Evolutionary conservation across 2,329 filamentous ascomycete species (phyloP), one percentile per base, ranked within the genome.

Genomic region (Neodidymelliopsis sp.): DNA sequence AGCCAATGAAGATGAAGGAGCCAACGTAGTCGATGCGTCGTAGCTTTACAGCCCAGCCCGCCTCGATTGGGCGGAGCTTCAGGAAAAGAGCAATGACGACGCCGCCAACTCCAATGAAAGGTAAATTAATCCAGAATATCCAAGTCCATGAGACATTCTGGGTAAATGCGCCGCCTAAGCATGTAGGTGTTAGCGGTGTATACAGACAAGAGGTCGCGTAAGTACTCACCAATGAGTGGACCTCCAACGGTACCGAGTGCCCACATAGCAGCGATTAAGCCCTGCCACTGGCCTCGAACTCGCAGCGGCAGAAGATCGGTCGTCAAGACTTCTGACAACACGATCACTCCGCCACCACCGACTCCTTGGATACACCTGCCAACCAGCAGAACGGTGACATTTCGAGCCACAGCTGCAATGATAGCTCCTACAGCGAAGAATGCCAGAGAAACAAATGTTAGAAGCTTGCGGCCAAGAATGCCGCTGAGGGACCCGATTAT

Each of bases 61-160:
- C 75, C 1, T 79, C 77, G 6, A 77, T 65, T 41, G 23, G 23
- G 11, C 23, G 23, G 11, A 24, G 23, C 11, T 24, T 24, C 23
- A 86, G 71, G 67, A 84, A 85, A 18, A 84, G 31, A 0, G 77
- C 69, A 12, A 82, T 70, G 56, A 83, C 67, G 30, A 78, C 55
- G 13, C 23, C 11, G 6, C 77, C 79, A 13, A 83, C 48, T 2
- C 72, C 80, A 24, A 79, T 74, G 60, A 86, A 79, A 2, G 84
- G 83, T 2, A 85, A 69, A 56, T 86, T 87, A 57, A 86, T 76
- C 77, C 81, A 88, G 62, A 87, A 86, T 8, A 87, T 80, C 84
- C 84, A 88, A 8, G 80, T 70, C 84, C 84, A 85, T 12, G 28
- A 0, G 70, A 71, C 1, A 76, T 75, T 24, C 77, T 71, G 44